Evolutionary conservation across 108 stramenopile species (phyloP).

Genomic region (Stephanodiscus triporus): DNA sequence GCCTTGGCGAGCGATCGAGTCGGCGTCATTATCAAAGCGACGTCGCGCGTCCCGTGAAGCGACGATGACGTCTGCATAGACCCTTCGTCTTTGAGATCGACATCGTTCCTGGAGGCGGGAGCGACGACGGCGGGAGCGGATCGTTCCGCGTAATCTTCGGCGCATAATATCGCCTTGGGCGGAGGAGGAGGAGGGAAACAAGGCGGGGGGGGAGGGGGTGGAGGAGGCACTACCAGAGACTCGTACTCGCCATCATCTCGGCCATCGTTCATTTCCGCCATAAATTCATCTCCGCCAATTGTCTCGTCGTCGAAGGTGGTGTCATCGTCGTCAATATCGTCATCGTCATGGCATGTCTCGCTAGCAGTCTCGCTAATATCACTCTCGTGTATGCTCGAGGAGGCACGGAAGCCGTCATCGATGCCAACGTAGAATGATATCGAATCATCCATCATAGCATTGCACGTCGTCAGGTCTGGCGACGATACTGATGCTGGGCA

Average conservation of each 20-base stretch:
- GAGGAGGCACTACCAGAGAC: too few relatives aligned
- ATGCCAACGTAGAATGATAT: constrained; percentile 8
- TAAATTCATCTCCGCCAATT: not conserved
- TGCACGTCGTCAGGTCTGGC: not conserved
- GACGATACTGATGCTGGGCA: not conserved
- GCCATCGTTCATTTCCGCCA: too few relatives aligned
- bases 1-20: not conserved
- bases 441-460: not conserved
- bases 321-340: not conserved
- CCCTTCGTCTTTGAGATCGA: too few relatives aligned
- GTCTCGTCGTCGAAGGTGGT: not conserved
- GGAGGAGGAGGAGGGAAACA: too few relatives aligned
- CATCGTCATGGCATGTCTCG: not conserved
- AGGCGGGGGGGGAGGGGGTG: too few relatives aligned
- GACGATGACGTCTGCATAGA: too few relatives aligned
- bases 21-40: too few relatives aligned
- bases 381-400: constrained; percentile 2
- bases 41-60: too few relatives aligned
- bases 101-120: too few relatives aligned
- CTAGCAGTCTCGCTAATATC: constrained; percentile 20
- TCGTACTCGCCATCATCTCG: not conserved
- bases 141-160: too few relatives aligned
- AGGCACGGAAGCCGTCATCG: constrained; percentile 5
- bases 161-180: too few relatives aligned
- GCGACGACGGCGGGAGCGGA: too few relatives aligned